phyloP scores from a whole-genome alignment of 352 stramenopile genomes.

The Globisporangium paddicum region DNA sequence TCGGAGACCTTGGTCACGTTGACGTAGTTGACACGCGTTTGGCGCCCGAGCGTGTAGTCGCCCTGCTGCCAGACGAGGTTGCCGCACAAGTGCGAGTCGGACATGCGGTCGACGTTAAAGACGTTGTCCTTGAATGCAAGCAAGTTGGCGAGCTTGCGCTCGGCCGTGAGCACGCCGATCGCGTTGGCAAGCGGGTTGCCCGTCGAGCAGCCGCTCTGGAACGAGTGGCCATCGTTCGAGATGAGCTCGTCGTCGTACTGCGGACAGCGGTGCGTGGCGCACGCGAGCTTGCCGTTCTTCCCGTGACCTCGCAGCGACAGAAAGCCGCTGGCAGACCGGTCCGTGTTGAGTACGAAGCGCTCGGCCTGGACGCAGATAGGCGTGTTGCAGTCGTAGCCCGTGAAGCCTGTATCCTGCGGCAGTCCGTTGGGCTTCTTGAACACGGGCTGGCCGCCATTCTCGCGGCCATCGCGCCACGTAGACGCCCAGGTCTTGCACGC shows the following conservation, averaged over 20 bases:
- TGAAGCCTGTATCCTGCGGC: constrained; percentile 91
- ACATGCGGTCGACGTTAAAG: constrained; percentile 53
- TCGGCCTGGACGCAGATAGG: constrained; percentile 95
- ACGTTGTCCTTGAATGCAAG: constrained; percentile 47
- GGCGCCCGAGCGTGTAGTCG: constrained; percentile 81
- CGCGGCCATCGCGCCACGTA: constrained; percentile 88
- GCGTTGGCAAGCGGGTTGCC: constrained; percentile 60
- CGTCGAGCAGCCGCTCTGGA: constrained; percentile 91
- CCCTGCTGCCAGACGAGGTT: constrained; percentile 90
- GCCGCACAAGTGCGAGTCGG: constrained; percentile 77
- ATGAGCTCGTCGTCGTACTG: constrained; percentile 86
- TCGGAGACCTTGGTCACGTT: constrained; percentile 87
- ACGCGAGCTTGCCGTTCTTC: constrained; percentile 34
- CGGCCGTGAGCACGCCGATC: constrained; percentile 22
- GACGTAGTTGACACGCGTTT: constrained; percentile 89
- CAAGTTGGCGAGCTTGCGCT: constrained; percentile 44
- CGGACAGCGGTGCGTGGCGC: constrained; percentile 64
- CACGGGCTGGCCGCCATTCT: constrained; percentile 84
- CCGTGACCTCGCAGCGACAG: constrained; percentile 57
- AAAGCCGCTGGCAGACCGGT: constrained; percentile 23
- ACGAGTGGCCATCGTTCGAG: constrained; percentile 90
- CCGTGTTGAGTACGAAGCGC: constrained; percentile 88
- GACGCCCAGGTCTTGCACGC: constrained; percentile 87
- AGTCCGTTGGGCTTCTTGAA: constrained; percentile 91
- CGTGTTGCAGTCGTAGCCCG: constrained; percentile 95